phyloP scores from a whole-genome alignment of 129 eudicot species.

The Centella asiatica region DNA sequence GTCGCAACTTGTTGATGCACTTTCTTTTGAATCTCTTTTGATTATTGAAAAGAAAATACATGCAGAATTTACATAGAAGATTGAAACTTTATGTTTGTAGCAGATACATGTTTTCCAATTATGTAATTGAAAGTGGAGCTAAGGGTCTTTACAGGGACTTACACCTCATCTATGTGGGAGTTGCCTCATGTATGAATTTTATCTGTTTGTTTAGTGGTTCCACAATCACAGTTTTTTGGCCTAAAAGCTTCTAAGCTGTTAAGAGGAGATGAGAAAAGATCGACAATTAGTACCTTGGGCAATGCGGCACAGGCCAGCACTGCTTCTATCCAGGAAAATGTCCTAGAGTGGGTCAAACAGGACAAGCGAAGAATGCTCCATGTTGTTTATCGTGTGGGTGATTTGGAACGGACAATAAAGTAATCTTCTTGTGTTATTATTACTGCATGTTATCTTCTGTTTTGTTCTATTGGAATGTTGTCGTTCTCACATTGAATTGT shows the following conservation, averaged over 20 bases:
- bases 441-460: neutral
- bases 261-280: conserved; percentile 33
- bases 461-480: neutral
- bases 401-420: conserved; percentile 96
- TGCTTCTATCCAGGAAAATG: conserved; percentile 53
- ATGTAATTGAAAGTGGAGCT: neutral
- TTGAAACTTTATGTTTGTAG: neutral
- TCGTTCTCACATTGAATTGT: conserved; percentile 2
- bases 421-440: conserved; percentile 23
- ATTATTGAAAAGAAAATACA: neutral
- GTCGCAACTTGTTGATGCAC: too few relatives aligned
- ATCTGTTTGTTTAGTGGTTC: conserved; percentile 37
- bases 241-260: conserved; percentile 43
- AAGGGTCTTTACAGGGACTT: neutral
- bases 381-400: conserved; percentile 98
- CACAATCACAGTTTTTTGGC: conserved; percentile 46
- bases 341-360: conserved; percentile 77
- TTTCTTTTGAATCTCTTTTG: too few relatives aligned
- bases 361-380: conserved; percentile 98
- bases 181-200: neutral
- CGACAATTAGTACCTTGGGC: conserved; percentile 36
- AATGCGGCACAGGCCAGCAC: conserved; percentile 72
- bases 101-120: neutral
- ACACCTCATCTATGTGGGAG: neutral
- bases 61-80: neutral